Evolutionary conservation across 192 early-diverging fungal genomes (phyloP).

Genomic region (Backusella psychrophila): DNA sequence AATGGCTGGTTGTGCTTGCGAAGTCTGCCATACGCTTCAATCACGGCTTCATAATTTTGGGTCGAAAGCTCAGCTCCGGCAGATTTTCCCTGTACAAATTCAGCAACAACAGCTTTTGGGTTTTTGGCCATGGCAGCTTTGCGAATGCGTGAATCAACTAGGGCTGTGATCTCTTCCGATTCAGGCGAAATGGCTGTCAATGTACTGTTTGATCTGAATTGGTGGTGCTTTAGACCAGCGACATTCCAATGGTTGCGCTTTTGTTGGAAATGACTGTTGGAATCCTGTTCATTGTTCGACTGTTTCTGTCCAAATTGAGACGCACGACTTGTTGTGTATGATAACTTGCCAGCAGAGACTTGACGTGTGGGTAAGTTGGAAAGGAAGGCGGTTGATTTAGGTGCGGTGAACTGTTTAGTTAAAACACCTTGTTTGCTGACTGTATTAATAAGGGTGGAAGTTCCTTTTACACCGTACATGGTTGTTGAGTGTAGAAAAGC

Average conservation of each 20-base stretch:
- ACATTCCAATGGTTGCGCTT: background rate
- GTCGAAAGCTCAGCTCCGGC: background rate
- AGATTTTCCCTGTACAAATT: conserved; percentile 12
- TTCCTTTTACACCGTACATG: conserved; percentile 38
- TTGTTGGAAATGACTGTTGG: conserved; percentile 1
- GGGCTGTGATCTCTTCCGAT: background rate
- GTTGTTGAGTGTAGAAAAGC: background rate
- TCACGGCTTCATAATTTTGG: conserved; percentile 27
- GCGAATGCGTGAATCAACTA: background rate
- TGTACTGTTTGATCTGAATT: background rate
- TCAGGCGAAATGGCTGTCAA: background rate
- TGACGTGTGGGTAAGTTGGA: conserved; percentile 25
- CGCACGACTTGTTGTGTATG: conserved; percentile 12
- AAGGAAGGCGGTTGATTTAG: conserved; percentile 20
- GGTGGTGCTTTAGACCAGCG: background rate
- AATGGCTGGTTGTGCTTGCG: conserved; percentile 13
- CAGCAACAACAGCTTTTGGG: conserved; percentile 16
- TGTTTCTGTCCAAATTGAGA: background rate
- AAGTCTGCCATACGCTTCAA: conserved; percentile 15
- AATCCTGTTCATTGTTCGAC: conserved; percentile 8
- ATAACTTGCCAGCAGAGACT: conserved; percentile 26
- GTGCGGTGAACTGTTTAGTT: conserved; percentile 30
- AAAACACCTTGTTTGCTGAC: conserved; percentile 34
- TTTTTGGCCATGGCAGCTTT: background rate
- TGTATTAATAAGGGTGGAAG: conserved; percentile 25